Base-by-base conservation (phyloP, 2,329 filamentous ascomycete genomes). In the Dactylellina cionopaga region DNA sequence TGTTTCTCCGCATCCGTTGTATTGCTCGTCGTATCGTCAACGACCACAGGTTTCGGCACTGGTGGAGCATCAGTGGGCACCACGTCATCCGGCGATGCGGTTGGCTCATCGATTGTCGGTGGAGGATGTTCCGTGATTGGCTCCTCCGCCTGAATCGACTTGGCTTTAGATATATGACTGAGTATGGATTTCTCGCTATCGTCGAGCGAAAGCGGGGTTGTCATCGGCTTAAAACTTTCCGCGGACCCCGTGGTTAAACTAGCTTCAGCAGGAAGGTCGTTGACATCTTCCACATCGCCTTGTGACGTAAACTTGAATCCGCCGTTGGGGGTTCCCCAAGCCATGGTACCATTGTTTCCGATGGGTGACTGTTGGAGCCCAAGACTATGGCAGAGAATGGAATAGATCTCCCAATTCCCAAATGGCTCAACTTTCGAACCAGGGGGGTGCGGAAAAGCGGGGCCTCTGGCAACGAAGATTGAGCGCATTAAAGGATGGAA, bases 401-500 rank as follows among this genome's bases (percentile, higher is more conserved):
- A 96, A 82, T 98, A 98, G 6, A 98, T 90, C 77, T 97, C 91
- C 24, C 15, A 49, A 90, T 86, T 86, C 93, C 91, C 93, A 79
- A 98, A 98, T 2, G 85, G 83, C 29, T 91, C 87, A 29, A 98
- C 81, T 74, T 88, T 86, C 91, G 96, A 76, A 10, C 95, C 93
- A 0, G 91, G 88, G 37, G 86, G 82, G 77, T 97, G 93, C 0
- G 92, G 91, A 78, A 99, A 99, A 0, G 94, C 93, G 2, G 95
- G 95, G 0, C 95, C 95, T 37, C 92, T 85, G 0, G 95, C 95
- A 51, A 98, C 85, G 77, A 99, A 99, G 43, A 99, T 96, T 0
- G 95, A 94, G 37, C 95, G 85, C 95, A 99, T 99, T 44, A 99
- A 83, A 0, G 94, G 93, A 79, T 99, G 90, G 77, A 96, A 89